Evolutionary conservation across 1,139 yeast genomes (phyloP), one percentile per base, ranked within the genome.

Genomic region (Yamadazyma diospyri): DNA sequence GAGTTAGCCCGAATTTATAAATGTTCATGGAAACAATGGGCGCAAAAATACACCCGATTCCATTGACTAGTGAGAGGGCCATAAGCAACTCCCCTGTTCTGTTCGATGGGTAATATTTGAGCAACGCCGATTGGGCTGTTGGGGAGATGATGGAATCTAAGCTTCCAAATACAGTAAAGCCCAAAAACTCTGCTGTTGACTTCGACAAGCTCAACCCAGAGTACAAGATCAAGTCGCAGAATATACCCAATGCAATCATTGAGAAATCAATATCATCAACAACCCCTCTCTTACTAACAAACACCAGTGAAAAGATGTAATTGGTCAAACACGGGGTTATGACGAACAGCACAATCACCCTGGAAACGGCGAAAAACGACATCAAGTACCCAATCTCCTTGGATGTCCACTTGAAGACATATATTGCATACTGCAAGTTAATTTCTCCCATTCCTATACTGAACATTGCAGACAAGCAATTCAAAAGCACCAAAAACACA

Each of bases 341-440:
- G 2, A 63, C 38, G 12, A 64, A 55, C 38, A 67, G 50, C 2
- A 55, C 52, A 4, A 59, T 30, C 1, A 69, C 71, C 33, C 60
- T 51, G 6, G 74, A 54, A 1, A 74, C 42, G 30, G 86, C 82
- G 1, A 71, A 45, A 1, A 71, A 38, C 0, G 89, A 76, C 38
- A 85, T 55, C 37, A 76, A 68, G 39, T 71, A 69, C 5, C 92
- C 88, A 20, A 81, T 57, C 31, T 72, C 72, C 3, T 62, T 69
- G 14, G 85, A 69, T 2, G 61, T 59, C 86, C 94, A 81, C 15
- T 66, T 47, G 53, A 77, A 84, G 26, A 49, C 53, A 48, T 68
- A 77, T 19, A 81, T 74, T 0, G 81, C 74, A 47, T 76, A 84
- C 20, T 85, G 58, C 1, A 81, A 53, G 12, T 73, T 42, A 1